Percentiles rank a stretch among this genome's conserved stretches.
These are phyloP conservation scores for Colletotrichum euphorbiae DNA, from an alignment of 2,329 filamentous ascomycete genomes.

Conservation along the genomic window DNA sequence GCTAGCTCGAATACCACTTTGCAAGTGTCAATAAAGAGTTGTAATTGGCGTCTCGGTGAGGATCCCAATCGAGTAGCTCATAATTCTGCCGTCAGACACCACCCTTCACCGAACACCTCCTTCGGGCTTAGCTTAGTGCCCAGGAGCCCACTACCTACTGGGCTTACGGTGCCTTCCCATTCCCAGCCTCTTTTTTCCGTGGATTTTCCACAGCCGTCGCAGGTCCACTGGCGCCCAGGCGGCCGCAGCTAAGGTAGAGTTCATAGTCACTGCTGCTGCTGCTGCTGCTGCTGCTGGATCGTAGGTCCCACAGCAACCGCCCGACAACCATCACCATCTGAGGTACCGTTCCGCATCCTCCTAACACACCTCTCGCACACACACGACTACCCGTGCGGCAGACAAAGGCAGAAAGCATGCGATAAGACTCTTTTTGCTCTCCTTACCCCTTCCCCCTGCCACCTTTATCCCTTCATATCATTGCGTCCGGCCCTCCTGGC, in stretches of 20 bases:
- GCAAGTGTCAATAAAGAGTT: not conserved
- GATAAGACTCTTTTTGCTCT: constrained; percentile 34
- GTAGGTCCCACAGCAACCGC: constrained; percentile 39
- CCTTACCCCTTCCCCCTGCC: constrained; percentile 1
- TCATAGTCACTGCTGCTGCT: constrained; percentile 21
- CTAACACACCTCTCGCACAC: constrained; percentile 15
- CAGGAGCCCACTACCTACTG: not conserved
- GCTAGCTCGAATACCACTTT: not conserved
- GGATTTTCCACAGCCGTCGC: constrained; percentile 18
- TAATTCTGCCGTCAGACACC: not conserved
- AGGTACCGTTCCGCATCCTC: constrained; percentile 4
- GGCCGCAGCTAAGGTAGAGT: not conserved
- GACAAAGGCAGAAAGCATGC: constrained; percentile 33
- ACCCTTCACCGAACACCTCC: not conserved
- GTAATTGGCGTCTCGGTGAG: constrained; percentile 8
- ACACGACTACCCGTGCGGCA: constrained; percentile 22
- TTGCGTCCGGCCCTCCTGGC: not conserved
- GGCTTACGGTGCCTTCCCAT: not conserved
- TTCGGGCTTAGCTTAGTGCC: not conserved
- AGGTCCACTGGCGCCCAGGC: not conserved
- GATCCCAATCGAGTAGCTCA: not conserved
- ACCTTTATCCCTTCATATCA: constrained; percentile 1
- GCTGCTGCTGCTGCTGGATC: constrained; percentile 1
- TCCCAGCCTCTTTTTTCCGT: constrained; percentile 31
- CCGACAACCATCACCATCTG: constrained; percentile 36